phyloP scores from a whole-genome alignment of 192 early-diverging fungal genomes.

The Mortierella hygrophila region DNA sequence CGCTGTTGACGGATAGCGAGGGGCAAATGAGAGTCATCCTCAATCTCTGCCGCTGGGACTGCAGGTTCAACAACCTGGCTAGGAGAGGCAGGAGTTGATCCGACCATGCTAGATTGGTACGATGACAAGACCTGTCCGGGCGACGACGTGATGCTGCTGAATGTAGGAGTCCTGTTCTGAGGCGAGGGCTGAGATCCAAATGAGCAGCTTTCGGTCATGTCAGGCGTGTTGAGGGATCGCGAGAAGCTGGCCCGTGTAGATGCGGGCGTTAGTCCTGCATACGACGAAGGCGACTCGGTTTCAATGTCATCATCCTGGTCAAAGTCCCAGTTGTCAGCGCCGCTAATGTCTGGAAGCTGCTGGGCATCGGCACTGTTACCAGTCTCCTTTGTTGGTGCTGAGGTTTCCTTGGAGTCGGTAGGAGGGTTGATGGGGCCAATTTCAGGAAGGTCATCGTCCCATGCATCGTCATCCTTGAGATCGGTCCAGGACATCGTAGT shows the following conservation, averaged over 20 bases:
- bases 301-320: conserved; percentile 24
- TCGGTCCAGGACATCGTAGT: conserved; percentile 48
- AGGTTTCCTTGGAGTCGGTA: neutral
- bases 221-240: conserved; percentile 17
- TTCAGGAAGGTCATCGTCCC: neutral
- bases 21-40: conserved; percentile 50
- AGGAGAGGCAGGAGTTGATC: conserved; percentile 20
- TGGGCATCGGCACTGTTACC: neutral
- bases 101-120: conserved; percentile 17
- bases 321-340: conserved; percentile 51
- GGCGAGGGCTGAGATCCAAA: neutral
- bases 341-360: conserved; percentile 41
- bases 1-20: conserved; percentile 52
- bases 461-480: conserved; percentile 27
- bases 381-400: neutral
- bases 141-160: neutral
- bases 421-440: too few species aligned
- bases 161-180: conserved; percentile 4
- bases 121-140: conserved; percentile 7
- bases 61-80: neutral
- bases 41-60: neutral
- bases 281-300: neutral
- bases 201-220: conserved; percentile 10
- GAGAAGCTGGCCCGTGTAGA: conserved; percentile 1
- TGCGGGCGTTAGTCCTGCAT: neutral